Evolutionary conservation across 257 asterid genomes (phyloP), one percentile per base, ranked within the genome.

Genomic region (Leonotis leonurus): DNA sequence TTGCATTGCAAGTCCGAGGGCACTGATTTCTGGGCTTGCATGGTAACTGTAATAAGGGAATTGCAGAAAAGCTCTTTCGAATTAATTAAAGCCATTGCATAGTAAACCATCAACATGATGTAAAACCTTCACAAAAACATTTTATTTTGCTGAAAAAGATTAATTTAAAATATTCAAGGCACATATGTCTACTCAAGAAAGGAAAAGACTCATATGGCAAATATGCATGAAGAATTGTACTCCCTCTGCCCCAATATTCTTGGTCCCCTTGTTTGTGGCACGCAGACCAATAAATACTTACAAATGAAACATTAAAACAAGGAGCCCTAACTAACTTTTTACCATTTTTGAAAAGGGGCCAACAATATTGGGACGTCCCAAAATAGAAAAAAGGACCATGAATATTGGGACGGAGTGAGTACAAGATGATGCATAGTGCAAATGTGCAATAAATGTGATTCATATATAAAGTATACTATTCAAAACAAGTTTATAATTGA

Each of bases 21-120:
- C 73, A 75, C 76, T 0, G 85, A 62, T 72, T 74, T 85, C 76
- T 83, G 95, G 40, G 97, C 94, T 85, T 85, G 95, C 95, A 87
- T 90, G 49, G 85, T 85, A 64, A 90, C 97, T 90, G 77, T 50
- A 75, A 61, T 26, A 59, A 58, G 70, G 40, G 21, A 55, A 58
- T 27, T 51, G 21, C 73, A 66, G 58, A 77, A 50, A 63, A 72
- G 40, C 22, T 43, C 33, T 45, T 64, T 39, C 20, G 17, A 60
- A 45, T 32, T 40, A 51, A 68, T 36, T 48, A 58, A 13, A 60
- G 18, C 10, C 37, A 36, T 24, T 32, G 33, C 21, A 41, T 54
- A 17, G 14, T 20, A 52, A 24, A 18, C 27, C 13, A 41, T 40
- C 59, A 72, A 43, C 35, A 36, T 54, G 63, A 67, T 30, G 59